Conservation (phyloP, 139 green algal species). For the Diplosphaera chodatii region DNA sequence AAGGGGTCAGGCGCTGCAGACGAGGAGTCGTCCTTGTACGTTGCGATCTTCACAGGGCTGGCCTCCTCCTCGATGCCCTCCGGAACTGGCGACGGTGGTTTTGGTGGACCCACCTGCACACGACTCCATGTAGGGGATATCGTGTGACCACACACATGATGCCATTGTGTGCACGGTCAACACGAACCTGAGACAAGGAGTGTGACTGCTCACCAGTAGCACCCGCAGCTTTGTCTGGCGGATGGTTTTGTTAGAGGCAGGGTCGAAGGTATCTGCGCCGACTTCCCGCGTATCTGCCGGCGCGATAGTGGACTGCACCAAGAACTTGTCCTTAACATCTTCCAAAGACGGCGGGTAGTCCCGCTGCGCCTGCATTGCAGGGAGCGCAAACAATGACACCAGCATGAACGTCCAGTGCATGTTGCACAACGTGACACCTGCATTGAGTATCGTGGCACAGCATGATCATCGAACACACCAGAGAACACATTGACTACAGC, state of each 20-base stretch:
- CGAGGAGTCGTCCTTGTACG: background rate
- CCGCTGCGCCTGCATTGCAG: constrained; percentile 37
- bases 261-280: constrained; percentile 45
- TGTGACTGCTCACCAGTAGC: constrained; percentile 22
- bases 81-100: constrained; percentile 61
- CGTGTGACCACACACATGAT: too few species aligned
- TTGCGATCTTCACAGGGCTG: constrained; percentile 8
- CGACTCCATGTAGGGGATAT: too few species aligned
- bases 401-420: too few species aligned
- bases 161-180: too few species aligned
- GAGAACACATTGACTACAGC: too few species aligned
- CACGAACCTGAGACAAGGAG: too few species aligned
- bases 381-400: too few species aligned
- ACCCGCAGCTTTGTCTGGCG: constrained; percentile 63
- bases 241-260: constrained; percentile 9
- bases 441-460: too few species aligned
- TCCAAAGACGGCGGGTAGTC: constrained; percentile 34
- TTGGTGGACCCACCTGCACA: constrained; percentile 30
- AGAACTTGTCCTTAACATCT: constrained; percentile 76
- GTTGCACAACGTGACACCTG: too few species aligned
- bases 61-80: constrained; percentile 36
- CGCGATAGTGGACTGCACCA: constrained; percentile 58
- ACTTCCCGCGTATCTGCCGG: constrained; percentile 19
- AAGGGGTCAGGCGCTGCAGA: background rate
- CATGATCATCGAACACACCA: too few species aligned